phyloP scores from a whole-genome alignment of 1,284 basidiomycete species.

The Cryptococcus sp. region DNA sequence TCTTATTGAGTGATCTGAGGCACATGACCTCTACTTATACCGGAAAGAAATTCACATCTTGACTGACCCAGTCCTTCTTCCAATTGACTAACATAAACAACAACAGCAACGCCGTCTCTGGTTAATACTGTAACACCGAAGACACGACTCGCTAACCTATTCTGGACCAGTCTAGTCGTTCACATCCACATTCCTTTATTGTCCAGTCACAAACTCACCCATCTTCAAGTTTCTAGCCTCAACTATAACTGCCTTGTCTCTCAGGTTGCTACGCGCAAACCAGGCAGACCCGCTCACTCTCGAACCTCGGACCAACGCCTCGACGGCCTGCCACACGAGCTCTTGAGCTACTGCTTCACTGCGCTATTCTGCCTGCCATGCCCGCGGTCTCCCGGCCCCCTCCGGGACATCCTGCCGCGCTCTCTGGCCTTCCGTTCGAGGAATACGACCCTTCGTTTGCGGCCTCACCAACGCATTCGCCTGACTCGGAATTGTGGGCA shows the following conservation, averaged over 20 bases:
- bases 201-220: too few species aligned
- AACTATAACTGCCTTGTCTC: too few species aligned
- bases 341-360: neutral
- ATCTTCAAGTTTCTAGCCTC: too few species aligned
- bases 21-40: neutral
- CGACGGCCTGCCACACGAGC: neutral
- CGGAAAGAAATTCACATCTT: neutral
- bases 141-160: too few species aligned
- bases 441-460: conserved; percentile 7
- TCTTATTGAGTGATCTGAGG: too few species aligned
- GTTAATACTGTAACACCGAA: too few species aligned
- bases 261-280: too few species aligned
- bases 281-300: too few species aligned
- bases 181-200: too few species aligned
- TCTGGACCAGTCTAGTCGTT: too few species aligned
- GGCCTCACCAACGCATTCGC: conserved; percentile 3
- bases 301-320: neutral
- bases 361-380: neutral
- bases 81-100: neutral
- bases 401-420: conserved; percentile 4
- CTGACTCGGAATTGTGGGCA: conserved; percentile 15
- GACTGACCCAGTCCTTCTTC: neutral
- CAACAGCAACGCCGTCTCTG: too few species aligned
- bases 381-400: conserved; percentile 7
- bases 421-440: conserved; percentile 3